Evolutionary conservation across 805 yeast species (phyloP).

Genomic region (Lachancea dasiensis): DNA sequence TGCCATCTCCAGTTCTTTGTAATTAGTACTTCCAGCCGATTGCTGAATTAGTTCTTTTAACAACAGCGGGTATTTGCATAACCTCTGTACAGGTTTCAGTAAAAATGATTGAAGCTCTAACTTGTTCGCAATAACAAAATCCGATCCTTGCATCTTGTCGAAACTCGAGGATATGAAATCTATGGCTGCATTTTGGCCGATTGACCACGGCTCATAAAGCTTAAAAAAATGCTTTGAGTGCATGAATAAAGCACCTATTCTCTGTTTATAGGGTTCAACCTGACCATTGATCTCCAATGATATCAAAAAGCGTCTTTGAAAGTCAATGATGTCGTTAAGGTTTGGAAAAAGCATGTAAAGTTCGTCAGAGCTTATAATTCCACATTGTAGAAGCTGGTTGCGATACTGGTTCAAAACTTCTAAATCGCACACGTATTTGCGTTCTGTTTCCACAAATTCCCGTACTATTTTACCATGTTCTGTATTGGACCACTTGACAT

Average conservation of each 20-base stretch:
- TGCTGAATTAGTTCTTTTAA: constrained; percentile 67
- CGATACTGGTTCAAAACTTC: constrained; percentile 67
- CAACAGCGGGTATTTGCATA: constrained; percentile 90
- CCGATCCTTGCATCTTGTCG: constrained; percentile 46
- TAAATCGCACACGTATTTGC: constrained; percentile 87
- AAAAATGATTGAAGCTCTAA: constrained; percentile 85
- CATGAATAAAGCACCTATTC: constrained; percentile 83
- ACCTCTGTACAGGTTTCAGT: constrained; percentile 90
- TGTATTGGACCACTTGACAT: constrained; percentile 20
- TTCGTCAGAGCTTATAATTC: constrained; percentile 69
- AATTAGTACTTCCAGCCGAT: constrained; percentile 47
- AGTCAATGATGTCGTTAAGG: constrained; percentile 74
- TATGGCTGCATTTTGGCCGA: constrained; percentile 81
- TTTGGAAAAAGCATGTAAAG: constrained; percentile 82
- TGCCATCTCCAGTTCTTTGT: constrained; percentile 67
- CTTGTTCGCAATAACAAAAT: constrained; percentile 71
- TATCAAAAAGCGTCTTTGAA: constrained; percentile 81
- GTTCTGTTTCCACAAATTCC: constrained; percentile 83
- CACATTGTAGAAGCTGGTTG: constrained; percentile 58
- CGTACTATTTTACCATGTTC: constrained; percentile 56
- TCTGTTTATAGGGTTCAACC: constrained; percentile 66
- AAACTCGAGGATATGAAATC: constrained; percentile 54
- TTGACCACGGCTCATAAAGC: constrained; percentile 90
- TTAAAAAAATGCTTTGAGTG: constrained; percentile 83
- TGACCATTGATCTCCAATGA: constrained; percentile 85